These are phyloP conservation scores for Pseudovirgaria hyperparasitica DNA, from an alignment of 2,329 filamentous ascomycete genomes.

Conservation along the genomic window DNA sequence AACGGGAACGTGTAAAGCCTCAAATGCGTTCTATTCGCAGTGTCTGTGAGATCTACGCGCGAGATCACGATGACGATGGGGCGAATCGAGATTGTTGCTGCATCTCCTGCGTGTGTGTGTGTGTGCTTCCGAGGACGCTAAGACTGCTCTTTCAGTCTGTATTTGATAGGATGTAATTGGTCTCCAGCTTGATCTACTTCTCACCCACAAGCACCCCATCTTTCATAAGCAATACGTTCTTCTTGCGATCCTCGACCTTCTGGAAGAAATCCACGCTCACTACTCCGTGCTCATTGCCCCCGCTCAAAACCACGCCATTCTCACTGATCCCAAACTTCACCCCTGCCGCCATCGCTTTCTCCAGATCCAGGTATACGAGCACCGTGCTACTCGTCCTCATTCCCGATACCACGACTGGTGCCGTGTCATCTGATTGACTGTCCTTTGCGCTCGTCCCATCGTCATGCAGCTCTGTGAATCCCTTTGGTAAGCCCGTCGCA, in stretches of 20 bases:
- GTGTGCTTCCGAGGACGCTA: too few relatives aligned
- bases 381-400: slow-evolving; percentile 55
- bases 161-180: too few relatives aligned
- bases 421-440: slow-evolving; percentile 9
- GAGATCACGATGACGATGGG: too few relatives aligned
- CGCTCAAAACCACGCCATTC: slow-evolving; percentile 34
- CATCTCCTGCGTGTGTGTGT: too few relatives aligned
- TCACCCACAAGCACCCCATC: slow-evolving; percentile 55
- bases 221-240: slow-evolving; percentile 53
- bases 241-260: slow-evolving; percentile 51
- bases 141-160: too few relatives aligned
- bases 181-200: too few relatives aligned
- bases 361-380: slow-evolving; percentile 64
- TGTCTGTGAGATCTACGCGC: too few relatives aligned
- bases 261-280: slow-evolving; percentile 45
- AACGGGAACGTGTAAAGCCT: too few relatives aligned
- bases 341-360: slow-evolving; percentile 45
- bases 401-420: slow-evolving; percentile 54
- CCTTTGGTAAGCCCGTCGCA: slow-evolving; percentile 54
- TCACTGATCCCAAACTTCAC: slow-evolving; percentile 59
- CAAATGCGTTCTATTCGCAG: too few relatives aligned
- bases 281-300: slow-evolving; percentile 33
- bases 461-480: slow-evolving; percentile 16
- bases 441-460: neutral
- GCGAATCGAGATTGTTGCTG: too few relatives aligned